Evolutionary conservation across 176 grass and related monocot genomes (phyloP).

Genomic region (Lolium multiflorum): DNA sequence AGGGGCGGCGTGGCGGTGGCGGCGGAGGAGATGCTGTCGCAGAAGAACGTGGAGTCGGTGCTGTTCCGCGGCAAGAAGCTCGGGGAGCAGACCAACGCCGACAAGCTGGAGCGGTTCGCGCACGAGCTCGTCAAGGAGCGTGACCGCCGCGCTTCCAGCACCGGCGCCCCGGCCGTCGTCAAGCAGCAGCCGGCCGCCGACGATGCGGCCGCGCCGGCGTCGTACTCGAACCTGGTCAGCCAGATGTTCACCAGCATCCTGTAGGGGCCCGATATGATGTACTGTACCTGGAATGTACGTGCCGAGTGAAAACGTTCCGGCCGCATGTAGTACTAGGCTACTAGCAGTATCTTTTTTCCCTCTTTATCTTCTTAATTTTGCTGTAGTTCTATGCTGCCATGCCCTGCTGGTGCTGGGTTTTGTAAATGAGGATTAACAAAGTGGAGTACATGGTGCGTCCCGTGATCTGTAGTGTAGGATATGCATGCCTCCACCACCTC

Average conservation of each 20-base stretch:
- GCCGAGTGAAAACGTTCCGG: not conserved
- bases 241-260: conserved; percentile 78
- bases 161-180: conserved; percentile 33
- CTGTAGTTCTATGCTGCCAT: not conserved
- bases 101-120: conserved; percentile 82
- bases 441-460: not conserved
- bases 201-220: conserved; percentile 30
- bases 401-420: not conserved
- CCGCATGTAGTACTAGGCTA: conserved; percentile 5
- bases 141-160: conserved; percentile 56
- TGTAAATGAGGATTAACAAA: conserved; percentile 56
- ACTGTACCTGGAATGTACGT: not conserved
- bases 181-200: conserved; percentile 41
- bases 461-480: conserved; percentile 16
- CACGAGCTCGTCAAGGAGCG: conserved; percentile 79
- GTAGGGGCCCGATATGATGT: not conserved
- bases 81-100: conserved; percentile 77
- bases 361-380: not conserved
- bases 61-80: conserved; percentile 80
- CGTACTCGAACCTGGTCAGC: conserved; percentile 77
- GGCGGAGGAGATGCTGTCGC: conserved; percentile 76
- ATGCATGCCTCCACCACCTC: not conserved
- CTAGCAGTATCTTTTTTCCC: not conserved
- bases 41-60: conserved; percentile 81
- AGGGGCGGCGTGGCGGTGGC: conserved; percentile 28